phyloP scores from a whole-genome alignment of 352 stramenopile genomes.

The Phytophthora fragariaefolia region DNA sequence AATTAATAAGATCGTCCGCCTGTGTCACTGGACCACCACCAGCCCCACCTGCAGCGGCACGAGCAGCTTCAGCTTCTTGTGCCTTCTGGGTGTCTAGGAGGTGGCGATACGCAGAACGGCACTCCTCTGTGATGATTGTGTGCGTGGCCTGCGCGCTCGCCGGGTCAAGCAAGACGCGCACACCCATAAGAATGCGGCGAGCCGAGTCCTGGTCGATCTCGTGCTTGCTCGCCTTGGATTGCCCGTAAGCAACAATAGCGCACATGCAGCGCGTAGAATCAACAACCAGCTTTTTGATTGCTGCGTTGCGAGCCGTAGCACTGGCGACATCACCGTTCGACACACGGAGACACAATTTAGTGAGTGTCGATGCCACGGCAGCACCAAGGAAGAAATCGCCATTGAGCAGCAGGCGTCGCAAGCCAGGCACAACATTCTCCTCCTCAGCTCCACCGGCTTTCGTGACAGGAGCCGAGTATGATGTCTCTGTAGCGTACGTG shows the following conservation, averaged over 20 bases:
- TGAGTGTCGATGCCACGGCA: constrained; percentile 93
- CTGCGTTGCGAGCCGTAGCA: constrained; percentile 48
- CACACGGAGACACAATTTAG: constrained; percentile 96
- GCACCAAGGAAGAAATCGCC: constrained; percentile 98
- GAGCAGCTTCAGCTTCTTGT: constrained; percentile 63
- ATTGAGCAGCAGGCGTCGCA: constrained; percentile 91
- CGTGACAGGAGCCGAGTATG: constrained; percentile 66
- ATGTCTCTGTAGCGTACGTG: constrained; percentile 99
- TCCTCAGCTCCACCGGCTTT: constrained; percentile 58
- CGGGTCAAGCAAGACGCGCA: constrained; percentile 95
- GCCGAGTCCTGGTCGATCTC: constrained; percentile 95
- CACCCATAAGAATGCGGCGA: constrained; percentile 96
- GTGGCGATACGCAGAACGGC: constrained; percentile 76
- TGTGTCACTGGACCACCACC: constrained; percentile 71
- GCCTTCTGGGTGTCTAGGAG: constrained; percentile 81
- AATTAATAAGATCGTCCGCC: constrained; percentile 98
- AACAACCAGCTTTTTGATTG: constrained; percentile 76
- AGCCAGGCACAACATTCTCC: constrained; percentile 62
- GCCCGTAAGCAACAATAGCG: constrained; percentile 72
- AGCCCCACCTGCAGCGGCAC: constrained; percentile 41
- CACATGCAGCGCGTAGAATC: constrained; percentile 80
- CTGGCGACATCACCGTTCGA: constrained; percentile 58
- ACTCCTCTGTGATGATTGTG: constrained; percentile 84
- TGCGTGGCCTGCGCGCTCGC: constrained; percentile 65
- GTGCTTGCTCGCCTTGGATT: constrained; percentile 80